Base-by-base conservation (phyloP, 2,329 filamentous ascomycete genomes). In the Bipolaris zeicola region DNA sequence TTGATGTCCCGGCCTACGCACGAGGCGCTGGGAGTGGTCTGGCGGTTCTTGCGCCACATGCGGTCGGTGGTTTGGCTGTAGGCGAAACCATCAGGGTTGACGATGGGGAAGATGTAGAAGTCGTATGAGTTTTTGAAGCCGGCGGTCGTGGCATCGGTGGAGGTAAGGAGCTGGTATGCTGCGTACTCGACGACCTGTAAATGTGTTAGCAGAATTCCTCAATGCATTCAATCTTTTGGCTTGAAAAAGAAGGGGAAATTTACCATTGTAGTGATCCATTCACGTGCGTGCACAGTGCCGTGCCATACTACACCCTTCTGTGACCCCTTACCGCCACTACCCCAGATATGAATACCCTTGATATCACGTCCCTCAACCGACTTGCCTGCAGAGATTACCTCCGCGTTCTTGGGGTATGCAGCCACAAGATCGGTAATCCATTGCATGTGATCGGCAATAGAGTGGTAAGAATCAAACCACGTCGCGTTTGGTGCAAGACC, bases 91-190 rank as follows among this genome's bases (percentile, higher is more conserved):
- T 76, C 73, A 1, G 74, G 74, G 63, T 77, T 77, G 22, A 76
- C 72, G n/a, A 76, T 65, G 6, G 74, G 74, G 58, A 76, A 69
- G 62, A 89, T 81, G 71, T 87, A 88, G 62, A 87, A 87, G 73
- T 90, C 88, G 67, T 86, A 88, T 52, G 79, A 83, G 71, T 88
- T 80, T 22, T 89, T 78, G 50, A 84, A 80, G 1, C 72, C 67
- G 2, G 67, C 65, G 39, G 67, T 66, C 1, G 64, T 62, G 11
- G 72, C 44, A 43, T 75, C 68, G 3, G 71, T 70, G 5, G 67
- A 64, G 13, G 69, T 71, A 13, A 77, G 66, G 18, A 77, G 66
- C 56, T 73, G 68, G 61, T 74, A 76, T 1, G 73, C 71, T 1
- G 74, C 68, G 37, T 76, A 77, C 43, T 77, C 74, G 11, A 70